A percentile compares a stretch with the other conserved stretches of the same genome.
These are phyloP conservation scores for Neonectria sp. DNA, from an alignment of 2,329 filamentous ascomycete genomes.

Conservation along the genomic window DNA sequence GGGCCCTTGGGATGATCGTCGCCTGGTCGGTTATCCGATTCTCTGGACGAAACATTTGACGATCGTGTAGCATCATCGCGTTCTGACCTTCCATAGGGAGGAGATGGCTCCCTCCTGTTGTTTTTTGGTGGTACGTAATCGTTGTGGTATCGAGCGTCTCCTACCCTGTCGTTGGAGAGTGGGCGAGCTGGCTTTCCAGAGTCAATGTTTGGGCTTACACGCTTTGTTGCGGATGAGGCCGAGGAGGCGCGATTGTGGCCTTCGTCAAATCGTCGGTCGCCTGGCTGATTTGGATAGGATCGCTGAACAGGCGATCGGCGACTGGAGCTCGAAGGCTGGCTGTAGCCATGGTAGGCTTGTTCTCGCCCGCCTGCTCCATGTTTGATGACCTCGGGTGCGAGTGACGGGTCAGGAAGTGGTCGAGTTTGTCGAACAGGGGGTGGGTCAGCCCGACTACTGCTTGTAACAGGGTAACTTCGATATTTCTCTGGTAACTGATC, in stretches of 20 bases:
- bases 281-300: slow-evolving; percentile 48
- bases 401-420: slow-evolving; percentile 51
- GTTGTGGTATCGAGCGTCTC: slow-evolving; percentile 46
- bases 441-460: slow-evolving; percentile 51
- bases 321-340: slow-evolving; percentile 32
- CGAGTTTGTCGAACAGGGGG: slow-evolving; percentile 48
- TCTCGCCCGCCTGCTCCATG: slow-evolving; percentile 60
- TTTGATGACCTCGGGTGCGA: slow-evolving; percentile 61
- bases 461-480: slow-evolving; percentile 55
- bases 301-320: slow-evolving; percentile 50
- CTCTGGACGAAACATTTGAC: slow-evolving; percentile 44
- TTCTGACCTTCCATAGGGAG: slow-evolving; percentile 44
- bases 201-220: slow-evolving; percentile 47
- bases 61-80: slow-evolving; percentile 38
- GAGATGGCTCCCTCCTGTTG: slow-evolving; percentile 52
- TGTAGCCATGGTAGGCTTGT: slow-evolving; percentile 56
- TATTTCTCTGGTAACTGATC: slow-evolving; percentile 49
- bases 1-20: slow-evolving; percentile 55
- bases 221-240: slow-evolving; percentile 48
- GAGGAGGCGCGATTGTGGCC: slow-evolving; percentile 45
- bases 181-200: slow-evolving; percentile 47
- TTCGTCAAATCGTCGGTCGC: slow-evolving; percentile 47
- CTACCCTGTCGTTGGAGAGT: slow-evolving; percentile 52
- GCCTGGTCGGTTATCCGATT: slow-evolving; percentile 54
- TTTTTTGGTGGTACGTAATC: slow-evolving; percentile 48